Evolutionary conservation across 306 rosid species (phyloP), one percentile per base, ranked within the genome.

Genomic region (Trifolium pratense): DNA sequence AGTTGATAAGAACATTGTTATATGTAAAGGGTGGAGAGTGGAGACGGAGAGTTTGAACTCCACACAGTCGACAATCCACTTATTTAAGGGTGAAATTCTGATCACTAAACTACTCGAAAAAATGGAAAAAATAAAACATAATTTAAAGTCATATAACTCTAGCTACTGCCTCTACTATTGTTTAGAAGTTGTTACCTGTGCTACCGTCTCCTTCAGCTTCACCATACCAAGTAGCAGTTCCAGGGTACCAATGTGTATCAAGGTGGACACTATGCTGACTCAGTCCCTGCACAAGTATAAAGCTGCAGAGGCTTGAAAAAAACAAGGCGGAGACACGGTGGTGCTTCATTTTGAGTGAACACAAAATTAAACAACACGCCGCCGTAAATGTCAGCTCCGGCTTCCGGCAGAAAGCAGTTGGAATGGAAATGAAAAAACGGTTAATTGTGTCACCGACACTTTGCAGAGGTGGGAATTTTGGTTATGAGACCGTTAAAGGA

Each of bases 131-230:
- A 3, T 43, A 49, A n/a, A 49, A 46, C 16, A 12, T 46, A 15
- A 46, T 46, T 46, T 7, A 48, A 48, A 48, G n/a, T 48, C 55
- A 48, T 48, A 48, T 48, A 7, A 48, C 9, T 46, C 7, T 20
- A 49, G 31, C 31, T 16, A 4, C 51, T 6, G 16, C 4, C 31
- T 9, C 7, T 20, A 18, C 8, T 66, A 17, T 66, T 55, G 1
- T 31, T 42, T 56, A 45, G 74, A 57, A 16, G 3, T 60, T 29
- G 32, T 29, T 81, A 92, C 98, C 98, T 71, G 82, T 83, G 78
- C 98, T 94, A 26, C 98, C 98, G 62, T 94, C 97, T n/a, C 98
- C 98, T 70, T 94, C 97, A 11, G 98, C 90, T 25, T 74, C 82
- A 17, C 98, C 98, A 60, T 94, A 94, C 98, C 98, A 93, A 5